Percentiles rank a stretch among this genome's conserved stretches.
Conservation (phyloP, 805 yeast genomes). For the Clavispora phyllophila region DNA sequence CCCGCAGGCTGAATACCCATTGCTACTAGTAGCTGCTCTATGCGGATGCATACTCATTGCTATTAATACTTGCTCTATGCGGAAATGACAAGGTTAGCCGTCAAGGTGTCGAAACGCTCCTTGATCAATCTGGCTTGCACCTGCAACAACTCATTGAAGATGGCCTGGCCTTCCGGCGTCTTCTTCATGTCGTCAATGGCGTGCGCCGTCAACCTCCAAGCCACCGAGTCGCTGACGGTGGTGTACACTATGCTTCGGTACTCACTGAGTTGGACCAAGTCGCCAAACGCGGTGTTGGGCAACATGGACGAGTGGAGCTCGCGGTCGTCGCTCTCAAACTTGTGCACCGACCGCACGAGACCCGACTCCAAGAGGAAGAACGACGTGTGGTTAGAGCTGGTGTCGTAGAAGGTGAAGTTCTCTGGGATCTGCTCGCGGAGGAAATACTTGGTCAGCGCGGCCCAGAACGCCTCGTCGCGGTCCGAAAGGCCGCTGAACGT, state of each 20-base stretch:
- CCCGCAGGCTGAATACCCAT: too few species aligned
- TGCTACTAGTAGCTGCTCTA: too few species aligned
- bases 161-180: constrained; percentile 40
- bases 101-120: constrained; percentile 67
- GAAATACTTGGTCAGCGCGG: constrained; percentile 50
- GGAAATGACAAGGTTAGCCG: constrained; percentile 70
- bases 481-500: constrained; percentile 57
- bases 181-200: constrained; percentile 42
- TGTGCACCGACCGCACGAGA: constrained; percentile 31
- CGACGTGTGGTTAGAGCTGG: constrained; percentile 41
- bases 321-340: constrained; percentile 34
- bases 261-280: constrained; percentile 30
- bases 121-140: constrained; percentile 60
- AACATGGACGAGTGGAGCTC: constrained; percentile 44
- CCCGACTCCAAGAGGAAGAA: constrained; percentile 54
- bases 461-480: constrained; percentile 55
- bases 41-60: too few species aligned
- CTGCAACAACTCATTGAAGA: constrained; percentile 60
- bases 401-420: constrained; percentile 44
- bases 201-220: constrained; percentile 61
- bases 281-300: constrained; percentile 76
- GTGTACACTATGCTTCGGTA: constrained; percentile 43
- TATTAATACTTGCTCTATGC: constrained; percentile 31
- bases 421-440: constrained; percentile 43
- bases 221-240: constrained; percentile 56